Evolutionary conservation across 1,284 basidiomycete genomes (phyloP).

Genomic region (Entoloma clypeatum): DNA sequence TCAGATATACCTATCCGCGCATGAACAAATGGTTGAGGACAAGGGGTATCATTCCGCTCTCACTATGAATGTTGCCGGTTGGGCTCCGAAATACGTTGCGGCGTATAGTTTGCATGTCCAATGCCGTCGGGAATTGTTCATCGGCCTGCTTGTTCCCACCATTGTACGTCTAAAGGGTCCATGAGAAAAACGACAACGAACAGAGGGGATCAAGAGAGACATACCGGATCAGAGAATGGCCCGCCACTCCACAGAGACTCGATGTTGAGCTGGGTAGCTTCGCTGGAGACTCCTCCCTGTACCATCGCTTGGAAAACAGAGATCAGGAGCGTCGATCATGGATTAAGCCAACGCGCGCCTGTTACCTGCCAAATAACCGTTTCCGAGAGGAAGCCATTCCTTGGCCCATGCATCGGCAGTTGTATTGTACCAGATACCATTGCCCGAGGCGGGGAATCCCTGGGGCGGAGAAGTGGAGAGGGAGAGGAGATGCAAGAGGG

Average conservation of each 20-base stretch:
- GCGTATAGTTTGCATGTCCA: constrained; percentile 51
- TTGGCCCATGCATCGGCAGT: constrained; percentile 53
- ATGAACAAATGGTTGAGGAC: constrained; percentile 1
- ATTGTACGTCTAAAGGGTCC: constrained; percentile 51
- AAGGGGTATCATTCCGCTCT: constrained; percentile 18
- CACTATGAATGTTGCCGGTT: constrained; percentile 58
- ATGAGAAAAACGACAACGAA: constrained; percentile 1
- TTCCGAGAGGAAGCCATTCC: constrained; percentile 66
- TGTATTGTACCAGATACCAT: constrained; percentile 65
- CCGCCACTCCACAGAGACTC: constrained; percentile 77
- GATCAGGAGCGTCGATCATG: constrained; percentile 1
- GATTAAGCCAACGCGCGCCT: not conserved
- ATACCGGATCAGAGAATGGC: constrained; percentile 58
- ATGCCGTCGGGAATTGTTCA: constrained; percentile 42
- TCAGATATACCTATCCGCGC: constrained; percentile 53
- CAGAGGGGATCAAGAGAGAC: constrained; percentile 8
- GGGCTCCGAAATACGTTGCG: constrained; percentile 54
- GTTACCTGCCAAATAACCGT: constrained; percentile 67
- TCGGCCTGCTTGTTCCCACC: constrained; percentile 60
- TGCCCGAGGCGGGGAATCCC: constrained; percentile 65
- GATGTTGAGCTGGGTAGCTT: constrained; percentile 65
- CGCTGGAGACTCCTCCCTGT: constrained; percentile 56
- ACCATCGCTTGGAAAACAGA: constrained; percentile 48
- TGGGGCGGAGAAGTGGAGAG: constrained; percentile 36
- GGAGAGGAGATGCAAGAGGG: constrained; percentile 19